Evolutionary conservation across 768 basidiomycete genomes (phyloP), one percentile per base, ranked within the genome.

Genomic region (Auricularia auricula-judae): DNA sequence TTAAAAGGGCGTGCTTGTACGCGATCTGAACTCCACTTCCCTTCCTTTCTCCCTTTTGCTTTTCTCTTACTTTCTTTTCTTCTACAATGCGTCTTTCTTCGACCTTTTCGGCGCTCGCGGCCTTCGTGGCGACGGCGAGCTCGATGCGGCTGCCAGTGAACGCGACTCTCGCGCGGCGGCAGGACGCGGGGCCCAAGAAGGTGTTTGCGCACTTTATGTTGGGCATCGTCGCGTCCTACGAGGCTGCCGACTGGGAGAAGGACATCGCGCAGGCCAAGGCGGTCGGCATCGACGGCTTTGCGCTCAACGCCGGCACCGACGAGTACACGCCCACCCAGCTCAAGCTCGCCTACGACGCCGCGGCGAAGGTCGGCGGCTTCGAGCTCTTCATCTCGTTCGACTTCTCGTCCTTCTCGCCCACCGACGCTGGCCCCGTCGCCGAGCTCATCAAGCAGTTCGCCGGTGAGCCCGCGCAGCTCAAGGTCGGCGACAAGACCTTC

Each of bases 171-270:
- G 39, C 39, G 12, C 39, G 39, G 39, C 7, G 39, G 12, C 39
- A 42, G 39, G 39, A 42, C 39, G 53, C 53, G 7, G 70, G 69
- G 58, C 56, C 56, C 56, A 70, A 70, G 63, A 53, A 56, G 8
- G 65, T 70, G 51, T 70, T 66, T 60, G 70, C 68, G 2, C 71
- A 71, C 64, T 58, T 66, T 53, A 70, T 71, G 67, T 64, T 71
- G 43, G 71, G 71, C 36, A 71, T 70, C 64, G 62, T 67, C 29
- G 68, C 70, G 56, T 61, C 65, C 1, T 65, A 65, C 53, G 51
- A 36, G n/a, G 61, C 62, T 1, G 63, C 58, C 44, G 62, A 43
- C 36, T 68, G 68, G 71, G 21, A 63, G 14, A 29, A 36, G 21
- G 66, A 72, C 39, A 68, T 71, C 62, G 33, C 36, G 7, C 64